Evolutionary conservation across 768 basidiomycete species (phyloP), one percentile per base, ranked within the genome.

Genomic region (Trametopsis cervina): DNA sequence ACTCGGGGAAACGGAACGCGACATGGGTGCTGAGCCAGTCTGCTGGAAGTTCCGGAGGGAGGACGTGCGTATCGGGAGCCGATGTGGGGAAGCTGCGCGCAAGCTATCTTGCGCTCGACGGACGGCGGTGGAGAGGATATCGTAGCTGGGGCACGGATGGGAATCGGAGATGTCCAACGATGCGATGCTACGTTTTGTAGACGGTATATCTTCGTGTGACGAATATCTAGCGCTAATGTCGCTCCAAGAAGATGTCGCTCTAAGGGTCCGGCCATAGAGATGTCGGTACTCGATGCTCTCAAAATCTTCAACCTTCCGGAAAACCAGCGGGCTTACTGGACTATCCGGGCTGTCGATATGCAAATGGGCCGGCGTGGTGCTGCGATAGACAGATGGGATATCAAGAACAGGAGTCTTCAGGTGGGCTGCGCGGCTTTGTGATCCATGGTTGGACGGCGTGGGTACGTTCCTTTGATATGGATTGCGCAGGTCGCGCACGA

Each of bases 141-240:
- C 23, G 37, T 43, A 51, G 40, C 25, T 39, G 13, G 49, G 48
- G 33, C 42, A 33, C 20, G 53, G 53, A 24, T 39, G 15, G 13
- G 26, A 42, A 15, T 44, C 25, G 18, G 53, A 54, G 48, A 54
- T 44, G 6, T 49, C 49, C 22, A 51, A 29, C 13, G 18, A 21
- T 12, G 49, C 53, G 25, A 54, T 54, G 42, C 44, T 47, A 15
- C 45, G 44, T 50, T 50, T 54, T 54, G 53, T 50, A 54, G 47
- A 49, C 9, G 20, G 24, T 24, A 47, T 21, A 17, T 40, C 26
- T 23, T 17, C 15, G 21, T 17, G 22, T 20, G 29, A 9, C 18
- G 20, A 17, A 38, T 22, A n/a, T 18, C 24, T 35, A 22, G 17
- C n/a, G 26, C 40, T 20, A 9, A 26, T 33, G 5, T 24, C 39